Base-by-base conservation (phyloP, 1,139 yeast species). In the Candida tetrigidarum region DNA sequence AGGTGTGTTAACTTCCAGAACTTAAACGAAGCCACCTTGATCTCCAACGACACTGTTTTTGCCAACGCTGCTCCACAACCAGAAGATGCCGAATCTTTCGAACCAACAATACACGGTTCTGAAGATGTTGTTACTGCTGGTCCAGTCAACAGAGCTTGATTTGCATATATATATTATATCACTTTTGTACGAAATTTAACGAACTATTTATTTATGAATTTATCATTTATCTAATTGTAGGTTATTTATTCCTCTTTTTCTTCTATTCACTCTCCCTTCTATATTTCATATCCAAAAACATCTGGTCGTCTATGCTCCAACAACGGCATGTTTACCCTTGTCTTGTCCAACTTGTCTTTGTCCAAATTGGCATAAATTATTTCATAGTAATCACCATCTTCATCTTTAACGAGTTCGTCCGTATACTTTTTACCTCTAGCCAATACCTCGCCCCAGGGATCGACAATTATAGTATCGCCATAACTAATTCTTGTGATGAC, bases 391-490 rank as follows among this genome's bases (percentile, higher is more conserved):
- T 83, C 83, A 0, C 86, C 82, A 9, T 74, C 76, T 5, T 60
- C 65, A 38, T 65, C 71, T 3, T 69, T 60, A 5, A 43, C 37
- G 28, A 60, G 51, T 1, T 53, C 59, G 15, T 69, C 74, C 26
- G 56, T 52, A 47, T 62, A 69, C 37, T 57, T 67, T 14, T 51
- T 52, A 9, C 82, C 81, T 52, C 83, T 80, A 0, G 88, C 85
- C 1, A 93, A 52, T 1, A 90, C 74, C 0, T 81, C 76, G 1
- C 99, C 98, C 96, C 96, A 90, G 0, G 98, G 98, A 55, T 88
- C 95, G 16, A 92, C 80, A 8, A 92, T 81, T 54, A 92, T 69
- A 0, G 96, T 78, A 56, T 91, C 96, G 0, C 99, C 99, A 68
- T 84, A 93, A 53, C 93, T 85, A 25, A 71, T 63, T 49, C 87